Evolutionary conservation across 2,329 filamentous ascomycete species (phyloP).

Genomic region (Capronia epimyces): DNA sequence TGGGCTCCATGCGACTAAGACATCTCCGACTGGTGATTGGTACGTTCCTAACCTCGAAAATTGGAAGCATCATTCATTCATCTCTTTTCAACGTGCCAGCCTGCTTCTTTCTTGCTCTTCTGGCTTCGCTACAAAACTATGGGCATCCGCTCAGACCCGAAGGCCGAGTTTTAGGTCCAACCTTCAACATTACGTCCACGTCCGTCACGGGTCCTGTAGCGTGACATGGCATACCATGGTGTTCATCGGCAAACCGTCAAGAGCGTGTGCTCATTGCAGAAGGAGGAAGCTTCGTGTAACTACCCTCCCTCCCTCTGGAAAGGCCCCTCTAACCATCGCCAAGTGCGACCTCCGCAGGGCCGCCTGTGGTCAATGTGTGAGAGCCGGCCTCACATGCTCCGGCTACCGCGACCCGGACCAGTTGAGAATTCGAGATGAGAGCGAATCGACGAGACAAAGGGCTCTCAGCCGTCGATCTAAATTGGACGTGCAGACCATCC

Average conservation of each 20-base stretch:
- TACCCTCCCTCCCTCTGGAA: not conserved
- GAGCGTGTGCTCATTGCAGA: slow-evolving; percentile 26
- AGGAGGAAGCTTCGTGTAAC: slow-evolving; percentile 25
- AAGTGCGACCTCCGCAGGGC: slow-evolving; percentile 32
- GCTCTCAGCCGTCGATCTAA: not conserved
- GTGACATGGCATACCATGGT: slow-evolving; percentile 21
- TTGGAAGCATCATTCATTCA: too few relatives aligned
- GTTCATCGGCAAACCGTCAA: slow-evolving; percentile 23
- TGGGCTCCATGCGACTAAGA: not conserved
- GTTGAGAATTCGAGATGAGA: slow-evolving; percentile 33
- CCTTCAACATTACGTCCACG: too few relatives aligned
- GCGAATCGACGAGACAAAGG: slow-evolving; percentile 13
- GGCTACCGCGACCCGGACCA: slow-evolving; percentile 33
- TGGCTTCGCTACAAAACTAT: too few relatives aligned
- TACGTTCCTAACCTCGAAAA: not conserved
- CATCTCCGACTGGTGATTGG: not conserved
- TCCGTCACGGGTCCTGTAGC: too few relatives aligned
- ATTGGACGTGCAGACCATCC: not conserved
- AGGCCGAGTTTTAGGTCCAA: too few relatives aligned
- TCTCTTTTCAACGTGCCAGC: too few relatives aligned
- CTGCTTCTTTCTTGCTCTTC: too few relatives aligned
- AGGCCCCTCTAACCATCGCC: slow-evolving; percentile 1
- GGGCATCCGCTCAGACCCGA: too few relatives aligned
- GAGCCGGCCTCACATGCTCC: slow-evolving; percentile 31
- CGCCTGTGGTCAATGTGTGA: slow-evolving; percentile 33